These are phyloP conservation scores for Citrus unshiu DNA, from an alignment of 345 rosid species.

Conservation along the genomic window DNA sequence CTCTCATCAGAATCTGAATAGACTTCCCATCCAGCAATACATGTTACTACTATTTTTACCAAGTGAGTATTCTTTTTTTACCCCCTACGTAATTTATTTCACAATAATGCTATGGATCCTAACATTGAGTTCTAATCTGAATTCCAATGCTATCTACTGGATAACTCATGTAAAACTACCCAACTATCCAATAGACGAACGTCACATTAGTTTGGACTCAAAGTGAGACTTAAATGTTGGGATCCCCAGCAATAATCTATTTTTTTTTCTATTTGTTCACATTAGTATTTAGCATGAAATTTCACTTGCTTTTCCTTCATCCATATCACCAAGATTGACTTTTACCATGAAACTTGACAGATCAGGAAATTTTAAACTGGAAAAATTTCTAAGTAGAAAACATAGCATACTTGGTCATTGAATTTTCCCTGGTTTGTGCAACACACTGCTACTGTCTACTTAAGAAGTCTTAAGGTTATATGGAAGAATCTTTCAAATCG, in stretches of 20 bases:
- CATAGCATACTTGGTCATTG: neutral
- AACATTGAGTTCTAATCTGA: no score
- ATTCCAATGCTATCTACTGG: no score
- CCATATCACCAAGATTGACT: neutral
- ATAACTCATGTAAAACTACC: no score
- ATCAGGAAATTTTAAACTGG: neutral
- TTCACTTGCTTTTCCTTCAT: neutral
- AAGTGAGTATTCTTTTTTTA: constrained; percentile 24
- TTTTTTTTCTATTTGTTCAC: no score
- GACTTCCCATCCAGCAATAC: constrained; percentile 6
- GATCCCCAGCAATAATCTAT: no score
- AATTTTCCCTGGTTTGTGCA: neutral
- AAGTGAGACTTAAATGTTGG: no score
- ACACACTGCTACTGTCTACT: neutral
- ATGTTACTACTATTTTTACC: constrained; percentile 10
- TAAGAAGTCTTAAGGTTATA: neutral
- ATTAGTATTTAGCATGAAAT: neutral
- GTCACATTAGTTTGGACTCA: no score
- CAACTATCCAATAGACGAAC: no score
- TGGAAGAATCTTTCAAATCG: neutral
- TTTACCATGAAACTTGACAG: neutral
- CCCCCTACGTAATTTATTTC: neutral
- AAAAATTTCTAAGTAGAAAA: neutral
- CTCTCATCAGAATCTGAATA: constrained; percentile 15
- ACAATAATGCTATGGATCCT: no score